Evolutionary conservation across 306 rosid genomes (phyloP).

Genomic region (Canavalia ensiformis): DNA sequence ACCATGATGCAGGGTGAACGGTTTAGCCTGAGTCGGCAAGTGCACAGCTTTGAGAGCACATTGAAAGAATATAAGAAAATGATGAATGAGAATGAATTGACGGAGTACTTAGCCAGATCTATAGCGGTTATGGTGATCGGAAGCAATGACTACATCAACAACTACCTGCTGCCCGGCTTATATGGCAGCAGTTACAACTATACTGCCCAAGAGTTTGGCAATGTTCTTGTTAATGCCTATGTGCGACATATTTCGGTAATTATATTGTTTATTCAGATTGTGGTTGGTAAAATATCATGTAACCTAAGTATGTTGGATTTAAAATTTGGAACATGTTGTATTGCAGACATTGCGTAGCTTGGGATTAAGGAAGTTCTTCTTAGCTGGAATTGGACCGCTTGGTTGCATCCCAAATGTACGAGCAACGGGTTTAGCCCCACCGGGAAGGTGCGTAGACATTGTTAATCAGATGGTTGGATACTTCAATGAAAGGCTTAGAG

Average conservation of each 20-base stretch:
- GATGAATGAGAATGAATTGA: conserved; percentile 55
- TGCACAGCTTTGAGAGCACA: conserved; percentile 62
- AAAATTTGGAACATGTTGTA: background rate
- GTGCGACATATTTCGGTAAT: conserved; percentile 62
- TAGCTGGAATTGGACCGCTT: conserved; percentile 77
- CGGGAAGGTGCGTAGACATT: conserved; percentile 66
- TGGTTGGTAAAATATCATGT: too few species aligned
- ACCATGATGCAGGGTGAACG: conserved; percentile 63
- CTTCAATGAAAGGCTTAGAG: conserved; percentile 70
- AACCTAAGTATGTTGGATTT: background rate
- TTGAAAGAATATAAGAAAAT: conserved; percentile 51
- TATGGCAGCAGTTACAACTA: conserved; percentile 60
- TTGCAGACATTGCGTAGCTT: conserved; percentile 59
- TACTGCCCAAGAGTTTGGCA: conserved; percentile 61
- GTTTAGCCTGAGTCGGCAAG: conserved; percentile 61
- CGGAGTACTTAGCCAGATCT: conserved; percentile 55
- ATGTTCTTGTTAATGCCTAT: conserved; percentile 69
- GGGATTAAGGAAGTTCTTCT: conserved; percentile 73
- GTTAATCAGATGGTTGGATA: conserved; percentile 74
- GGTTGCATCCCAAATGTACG: conserved; percentile 87
- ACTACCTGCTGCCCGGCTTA: conserved; percentile 66
- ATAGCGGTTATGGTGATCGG: conserved; percentile 63
- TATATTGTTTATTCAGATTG: background rate
- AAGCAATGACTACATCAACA: conserved; percentile 85
- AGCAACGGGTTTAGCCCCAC: conserved; percentile 53